Conservation (phyloP, 1,284 basidiomycete genomes). For the Tremellales sp. region DNA sequence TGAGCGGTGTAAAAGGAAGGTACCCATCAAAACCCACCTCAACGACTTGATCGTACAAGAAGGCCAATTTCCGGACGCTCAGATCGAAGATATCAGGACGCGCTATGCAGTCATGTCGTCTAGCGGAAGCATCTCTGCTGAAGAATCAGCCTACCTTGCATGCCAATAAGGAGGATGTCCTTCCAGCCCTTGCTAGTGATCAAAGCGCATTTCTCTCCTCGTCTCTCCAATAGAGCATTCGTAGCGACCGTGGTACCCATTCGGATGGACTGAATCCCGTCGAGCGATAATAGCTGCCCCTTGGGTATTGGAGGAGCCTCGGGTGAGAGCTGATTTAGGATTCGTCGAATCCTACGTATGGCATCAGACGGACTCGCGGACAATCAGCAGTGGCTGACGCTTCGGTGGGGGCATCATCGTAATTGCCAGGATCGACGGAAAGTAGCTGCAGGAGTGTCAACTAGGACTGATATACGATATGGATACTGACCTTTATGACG, state of each 20-base stretch:
- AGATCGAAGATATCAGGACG: conserved; percentile 83
- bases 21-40: conserved; percentile 56
- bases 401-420: conserved; percentile 81
- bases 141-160: conserved; percentile 27
- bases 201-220: conserved; percentile 86
- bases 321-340: conserved; percentile 73
- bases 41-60: conserved; percentile 75
- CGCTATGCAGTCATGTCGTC: conserved; percentile 9
- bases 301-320: conserved; percentile 61
- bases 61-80: conserved; percentile 72
- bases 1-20: neutral
- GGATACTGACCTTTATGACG: conserved; percentile 25
- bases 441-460: conserved; percentile 57
- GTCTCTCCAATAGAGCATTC: conserved; percentile 90
- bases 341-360: conserved; percentile 68
- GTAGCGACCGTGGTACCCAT: conserved; percentile 63
- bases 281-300: conserved; percentile 50
- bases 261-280: conserved; percentile 30
- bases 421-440: conserved; percentile 81
- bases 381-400: conserved; percentile 15
- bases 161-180: conserved; percentile 37
- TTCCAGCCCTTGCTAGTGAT: conserved; percentile 82
- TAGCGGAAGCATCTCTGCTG: neutral
- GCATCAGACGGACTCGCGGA: neutral
- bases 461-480: neutral